Evolutionary conservation across 2,329 filamentous ascomycete species (phyloP), one percentile per base, ranked within the genome.

Genomic region (Cryphonectria japonica): DNA sequence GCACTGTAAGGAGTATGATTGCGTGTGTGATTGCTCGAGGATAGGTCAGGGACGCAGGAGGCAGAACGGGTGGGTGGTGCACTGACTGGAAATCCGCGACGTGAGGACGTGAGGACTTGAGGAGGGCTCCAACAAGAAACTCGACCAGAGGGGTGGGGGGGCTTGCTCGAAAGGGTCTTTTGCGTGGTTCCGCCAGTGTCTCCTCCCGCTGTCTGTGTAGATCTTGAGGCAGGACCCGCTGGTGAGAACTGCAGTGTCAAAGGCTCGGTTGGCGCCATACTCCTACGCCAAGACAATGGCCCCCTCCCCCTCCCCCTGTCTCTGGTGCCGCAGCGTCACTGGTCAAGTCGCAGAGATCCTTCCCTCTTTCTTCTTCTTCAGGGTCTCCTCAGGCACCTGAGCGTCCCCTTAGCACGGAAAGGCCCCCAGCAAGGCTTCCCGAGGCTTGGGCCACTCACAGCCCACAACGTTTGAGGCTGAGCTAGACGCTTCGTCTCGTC

Each of bases 401-500:
- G 46, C 19, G 6, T 50, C 16, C 46, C 46, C 46, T 16, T 16
- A 16, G 41, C 41, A 43, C 13, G n/a, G 6, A 50, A n/a, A 50
- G 46, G 19, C 19, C 46, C 19, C 46, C 46, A 50, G 46, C 19
- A n/a, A 22, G 46, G 2, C 50, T 29, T 57, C n/a, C 52, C 29
- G 29, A 32, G 54, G 54, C 26, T 34, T 14, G 54, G 54, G 7
- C 54, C 54, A 34, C 54, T 32, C 26, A 37, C 66, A 68, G 43
- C 39, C 32, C 34, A 37, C 8, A 34, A 43, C 57, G 41, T 64
- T 52, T 54, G 67, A 52, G 67, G 57, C 59, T 68, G 57, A 62
- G 67, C 57, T 39, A 11, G 29, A 46, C 57, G 57, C 66, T 50
- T 60, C 66, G 66, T 68, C 66, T 50, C 66, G 66, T 62, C 66